Conservation (phyloP, 495 filamentous ascomycete species). For the Coniosporium apollinis region DNA sequence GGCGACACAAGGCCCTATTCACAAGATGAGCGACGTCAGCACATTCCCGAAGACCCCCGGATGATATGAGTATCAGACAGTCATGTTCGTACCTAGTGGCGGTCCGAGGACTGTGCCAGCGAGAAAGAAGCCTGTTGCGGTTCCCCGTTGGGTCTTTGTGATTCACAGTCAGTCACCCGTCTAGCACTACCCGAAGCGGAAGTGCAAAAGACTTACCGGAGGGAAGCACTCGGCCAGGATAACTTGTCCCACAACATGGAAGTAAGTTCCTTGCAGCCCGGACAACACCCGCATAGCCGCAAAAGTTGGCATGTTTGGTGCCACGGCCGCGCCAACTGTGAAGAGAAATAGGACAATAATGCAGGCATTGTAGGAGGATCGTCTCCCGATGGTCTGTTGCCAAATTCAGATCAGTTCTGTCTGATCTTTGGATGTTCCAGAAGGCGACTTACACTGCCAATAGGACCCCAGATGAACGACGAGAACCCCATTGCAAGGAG, state of each 20-base stretch:
- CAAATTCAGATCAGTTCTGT: no score
- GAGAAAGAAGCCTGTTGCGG: slow-evolving; percentile 52
- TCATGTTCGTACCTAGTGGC: no score
- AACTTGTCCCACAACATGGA: slow-evolving; percentile 46
- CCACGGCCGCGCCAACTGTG: slow-evolving; percentile 47
- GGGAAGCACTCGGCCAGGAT: slow-evolving; percentile 33
- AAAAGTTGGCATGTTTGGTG: slow-evolving; percentile 49
- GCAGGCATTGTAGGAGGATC: no score
- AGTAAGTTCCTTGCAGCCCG: slow-evolving; percentile 56
- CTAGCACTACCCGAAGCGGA: no score
- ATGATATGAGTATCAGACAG: no score
- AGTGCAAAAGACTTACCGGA: no score
- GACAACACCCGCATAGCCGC: slow-evolving; percentile 54
- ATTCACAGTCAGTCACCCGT: no score
- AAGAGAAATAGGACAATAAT: no score
- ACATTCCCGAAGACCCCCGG: no score
- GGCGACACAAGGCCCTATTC: slow-evolving; percentile 44
- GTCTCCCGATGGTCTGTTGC: no score
- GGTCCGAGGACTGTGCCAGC: slow-evolving; percentile 54
- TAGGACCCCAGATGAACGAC: slow-evolving; percentile 49
- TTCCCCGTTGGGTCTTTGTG: slow-evolving; percentile 53
- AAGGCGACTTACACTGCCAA: slow-evolving; percentile 55
- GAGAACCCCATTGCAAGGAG: slow-evolving; percentile 54
- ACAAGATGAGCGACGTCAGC: no score
- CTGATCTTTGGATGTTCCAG: no score